These are phyloP conservation scores for Colletotrichum cereale DNA, from an alignment of 2,329 filamentous ascomycete genomes.

Conservation along the genomic window DNA sequence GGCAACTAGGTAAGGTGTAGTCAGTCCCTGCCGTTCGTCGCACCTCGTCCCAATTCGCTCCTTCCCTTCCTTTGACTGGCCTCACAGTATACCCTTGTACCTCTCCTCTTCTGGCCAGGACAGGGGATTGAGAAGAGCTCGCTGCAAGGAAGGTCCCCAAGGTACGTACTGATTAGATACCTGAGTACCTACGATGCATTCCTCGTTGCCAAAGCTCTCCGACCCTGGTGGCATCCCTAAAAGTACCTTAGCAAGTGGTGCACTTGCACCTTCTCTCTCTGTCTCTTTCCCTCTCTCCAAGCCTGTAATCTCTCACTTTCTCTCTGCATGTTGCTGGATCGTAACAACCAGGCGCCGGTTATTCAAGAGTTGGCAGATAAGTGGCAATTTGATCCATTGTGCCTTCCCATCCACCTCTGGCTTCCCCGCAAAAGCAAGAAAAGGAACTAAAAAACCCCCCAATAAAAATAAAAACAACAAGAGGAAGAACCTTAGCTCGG, in stretches of 20 bases:
- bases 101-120: not conserved
- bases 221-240: not conserved
- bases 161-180: not conserved
- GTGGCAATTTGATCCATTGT: not conserved
- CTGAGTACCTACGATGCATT: not conserved
- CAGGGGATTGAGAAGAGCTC: not conserved
- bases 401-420: not conserved
- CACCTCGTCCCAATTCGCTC: not conserved
- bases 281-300: too few relatives aligned
- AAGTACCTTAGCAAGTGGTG: not conserved
- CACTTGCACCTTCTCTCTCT: not conserved
- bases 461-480: not conserved
- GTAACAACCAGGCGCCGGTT: not conserved
- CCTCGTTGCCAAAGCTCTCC: not conserved
- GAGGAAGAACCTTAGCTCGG: conserved; percentile 20
- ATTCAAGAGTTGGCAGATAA: not conserved
- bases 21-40: not conserved
- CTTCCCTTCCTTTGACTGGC: not conserved
- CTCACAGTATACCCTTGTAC: conserved; percentile 10
- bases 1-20: not conserved
- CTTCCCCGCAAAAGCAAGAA: not conserved
- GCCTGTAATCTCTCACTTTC: not conserved
- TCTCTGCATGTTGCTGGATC: not conserved
- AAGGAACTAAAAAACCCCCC: not conserved
- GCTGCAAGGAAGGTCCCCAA: conserved; percentile 2